Evolutionary conservation across 805 yeast species (phyloP), one percentile per base, ranked within the genome.

Genomic region (Candida ficus): DNA sequence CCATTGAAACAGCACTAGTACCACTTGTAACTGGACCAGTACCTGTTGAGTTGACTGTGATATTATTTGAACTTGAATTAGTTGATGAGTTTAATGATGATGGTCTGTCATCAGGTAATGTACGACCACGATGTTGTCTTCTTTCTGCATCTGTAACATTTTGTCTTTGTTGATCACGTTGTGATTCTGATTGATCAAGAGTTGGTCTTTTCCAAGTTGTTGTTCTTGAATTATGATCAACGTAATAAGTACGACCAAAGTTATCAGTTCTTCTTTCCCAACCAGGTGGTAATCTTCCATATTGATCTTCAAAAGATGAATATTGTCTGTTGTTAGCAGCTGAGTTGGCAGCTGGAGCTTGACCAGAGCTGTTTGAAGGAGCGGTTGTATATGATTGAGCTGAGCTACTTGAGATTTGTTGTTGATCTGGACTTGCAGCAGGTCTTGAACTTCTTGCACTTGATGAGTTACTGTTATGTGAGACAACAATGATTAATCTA

Each of bases 201-300:
- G 93, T 80, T 23, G 99, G 99, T 54, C 99, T 77, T 55, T 85
- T 89, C 99, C 99, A 93, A n/a, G 99, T 91, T 8, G 99, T 93
- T 8, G 96, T 86, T 66, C 97, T 80, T 17, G 96, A 86, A 63
- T 91, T 89, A 67, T 93, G 99, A 66, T 93, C 99, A 28, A 93
- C 99, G 60, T 91, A 93, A 65, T 93, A 93, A 1, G 98, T 91
- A 58, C 99, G 78, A 22, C 99, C 99, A 57, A 89, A 86, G 62
- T 89, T 88, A 63, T 93, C 99, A 1, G 98, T 90, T 66, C 99
- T 78, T 54, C 99, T 80, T 64, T 93, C 99, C 98, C 99, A 93
- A 4, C 99, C 99, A 7, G 96, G 88, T 4, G 99, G 99, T 51
- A 93, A 72, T 58, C 96, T 75, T 32, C 99, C 99, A 54, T 80